These are phyloP conservation scores for Pythium biforme DNA, from an alignment of 352 stramenopile genomes.

Conservation along the genomic window DNA sequence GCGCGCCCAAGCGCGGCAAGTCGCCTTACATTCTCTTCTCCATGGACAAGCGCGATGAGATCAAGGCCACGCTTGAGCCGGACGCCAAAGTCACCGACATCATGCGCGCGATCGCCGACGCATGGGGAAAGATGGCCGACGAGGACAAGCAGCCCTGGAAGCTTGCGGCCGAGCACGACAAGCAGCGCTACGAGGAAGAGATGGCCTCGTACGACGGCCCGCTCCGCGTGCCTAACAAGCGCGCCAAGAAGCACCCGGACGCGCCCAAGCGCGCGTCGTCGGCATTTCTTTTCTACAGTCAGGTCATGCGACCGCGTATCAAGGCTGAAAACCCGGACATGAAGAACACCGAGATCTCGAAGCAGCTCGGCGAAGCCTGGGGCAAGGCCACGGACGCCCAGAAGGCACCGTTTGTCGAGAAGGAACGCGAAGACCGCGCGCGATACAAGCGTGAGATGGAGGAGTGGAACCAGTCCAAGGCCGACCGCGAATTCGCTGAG, in stretches of 20 bases:
- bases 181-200: constrained; percentile 93
- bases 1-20: constrained; percentile 88
- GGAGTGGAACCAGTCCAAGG: constrained; percentile 87
- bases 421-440: constrained; percentile 88
- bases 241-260: constrained; percentile 93
- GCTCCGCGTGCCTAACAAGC: constrained; percentile 91
- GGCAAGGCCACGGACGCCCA: constrained; percentile 88
- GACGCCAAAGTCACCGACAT: constrained; percentile 91
- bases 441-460: constrained; percentile 94
- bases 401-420: constrained; percentile 90
- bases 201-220: constrained; percentile 92
- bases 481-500: constrained; percentile 80
- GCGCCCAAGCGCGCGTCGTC: constrained; percentile 93
- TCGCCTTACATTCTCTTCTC: constrained; percentile 92
- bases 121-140: constrained; percentile 86
- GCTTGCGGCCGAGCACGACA: constrained; percentile 90
- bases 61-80: constrained; percentile 82
- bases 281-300: constrained; percentile 94
- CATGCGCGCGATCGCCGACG: constrained; percentile 90
- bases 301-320: constrained; percentile 87
- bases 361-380: constrained; percentile 93
- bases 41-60: constrained; percentile 90
- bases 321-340: constrained; percentile 93
- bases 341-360: constrained; percentile 96
- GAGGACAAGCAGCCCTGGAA: constrained; percentile 94